Base-by-base conservation (phyloP, 225 moss, liverwort and hornwort species). In the Asterella californica region DNA sequence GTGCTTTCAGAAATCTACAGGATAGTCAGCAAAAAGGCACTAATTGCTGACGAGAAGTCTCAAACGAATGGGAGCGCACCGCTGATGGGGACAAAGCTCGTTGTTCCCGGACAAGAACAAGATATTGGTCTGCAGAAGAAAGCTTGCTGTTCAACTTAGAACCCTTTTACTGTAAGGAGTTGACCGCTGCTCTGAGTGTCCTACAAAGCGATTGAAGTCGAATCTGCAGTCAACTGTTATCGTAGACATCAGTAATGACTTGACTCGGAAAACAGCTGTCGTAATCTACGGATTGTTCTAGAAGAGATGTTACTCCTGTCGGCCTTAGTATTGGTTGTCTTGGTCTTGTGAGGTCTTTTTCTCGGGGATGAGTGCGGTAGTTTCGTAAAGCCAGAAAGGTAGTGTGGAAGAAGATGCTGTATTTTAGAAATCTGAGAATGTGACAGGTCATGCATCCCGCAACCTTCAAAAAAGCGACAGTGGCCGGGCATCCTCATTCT, bases 1-100 rank as follows among this genome's bases (percentile, higher is more conserved):
- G 95, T 96, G 50, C 84, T 96, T 55, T 89, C 95, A 47, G 95
- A 96, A 82, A 96, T 96, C 50, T 92, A 96, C 84, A 96, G 92
- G 88, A 93, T 91, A 80, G 92, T 93, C 15, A 96, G 92, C 81
- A 96, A 86, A 84, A 96, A 96, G 81, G 91, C 91, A 30, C 85
- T 96, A 50, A 90, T 93, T 76, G 95, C 92, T 79, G 95, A 96
- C 78, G 90, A 92, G 65, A 91, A 92, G 78, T 83, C 87, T 29
- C 87, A 84, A 80, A 70, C 83, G 15, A 88, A 88, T 76, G 87
- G 87, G 21, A 88, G 81, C 83, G 85, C 87, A 27, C 87, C 87
- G 2, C 55, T 85, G 64, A 85, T 85, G 83, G 87, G 87, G 47
- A 88, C 87, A 76, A 85, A 88, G 67, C 70, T 88, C 61, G 81